A percentile compares a stretch with the other conserved stretches of the same genome.
Conservation (phyloP, 805 yeast species). For the Kuraishia cidri region DNA sequence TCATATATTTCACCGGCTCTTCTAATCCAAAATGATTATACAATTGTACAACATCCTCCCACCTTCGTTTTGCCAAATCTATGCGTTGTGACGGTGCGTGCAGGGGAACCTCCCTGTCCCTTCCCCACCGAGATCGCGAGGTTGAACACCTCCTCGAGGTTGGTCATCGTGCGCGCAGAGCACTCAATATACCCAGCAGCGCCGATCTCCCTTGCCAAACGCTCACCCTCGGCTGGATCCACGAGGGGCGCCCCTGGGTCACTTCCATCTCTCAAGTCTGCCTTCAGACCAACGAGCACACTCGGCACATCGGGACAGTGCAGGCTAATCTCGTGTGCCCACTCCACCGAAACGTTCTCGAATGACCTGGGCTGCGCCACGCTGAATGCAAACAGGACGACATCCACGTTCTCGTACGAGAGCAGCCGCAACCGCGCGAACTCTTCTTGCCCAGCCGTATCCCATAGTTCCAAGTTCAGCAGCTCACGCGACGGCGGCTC, state of each 20-base stretch:
- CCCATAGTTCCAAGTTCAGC: conserved; percentile 77
- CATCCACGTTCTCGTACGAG: conserved; percentile 71
- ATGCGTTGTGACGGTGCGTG: no score
- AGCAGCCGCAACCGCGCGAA: conserved; percentile 74
- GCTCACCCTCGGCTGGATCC: conserved; percentile 39
- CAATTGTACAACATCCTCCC: no score
- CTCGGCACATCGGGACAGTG: conserved; percentile 78
- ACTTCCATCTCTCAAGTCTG: conserved; percentile 40
- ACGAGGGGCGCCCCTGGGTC: conserved; percentile 7
- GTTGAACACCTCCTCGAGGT: conserved; percentile 62
- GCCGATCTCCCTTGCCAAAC: conserved; percentile 48
- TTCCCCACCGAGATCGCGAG: no score
- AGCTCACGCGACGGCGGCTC: conserved; percentile 33
- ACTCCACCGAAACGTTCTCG: conserved; percentile 65
- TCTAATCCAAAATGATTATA: no score
- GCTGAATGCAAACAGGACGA: conserved; percentile 69
- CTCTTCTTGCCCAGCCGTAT: conserved; percentile 87
- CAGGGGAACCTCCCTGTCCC: no score
- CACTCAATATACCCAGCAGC: conserved; percentile 73
- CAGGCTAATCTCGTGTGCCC: conserved; percentile 83
- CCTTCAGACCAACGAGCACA: conserved; percentile 71
- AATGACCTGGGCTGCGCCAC: conserved; percentile 55
- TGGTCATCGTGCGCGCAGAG: conserved; percentile 63
- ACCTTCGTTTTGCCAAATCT: no score
- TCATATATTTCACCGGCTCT: no score